These are phyloP conservation scores for Globisporangium solare DNA, from an alignment of 352 stramenopile species.

Conservation along the genomic window DNA sequence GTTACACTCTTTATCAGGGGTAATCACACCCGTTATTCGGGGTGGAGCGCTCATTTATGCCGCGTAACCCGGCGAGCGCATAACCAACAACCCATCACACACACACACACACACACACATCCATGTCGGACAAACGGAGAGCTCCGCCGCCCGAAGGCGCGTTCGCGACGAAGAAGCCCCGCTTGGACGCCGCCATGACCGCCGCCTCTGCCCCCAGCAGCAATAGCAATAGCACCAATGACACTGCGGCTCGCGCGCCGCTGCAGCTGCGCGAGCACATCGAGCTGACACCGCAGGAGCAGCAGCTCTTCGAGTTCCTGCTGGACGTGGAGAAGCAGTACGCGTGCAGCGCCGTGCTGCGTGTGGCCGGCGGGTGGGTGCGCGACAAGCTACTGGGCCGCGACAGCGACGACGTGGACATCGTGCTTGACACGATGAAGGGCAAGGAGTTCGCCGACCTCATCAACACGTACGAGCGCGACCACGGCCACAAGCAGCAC, in stretches of 20 bases:
- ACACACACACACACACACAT: neutral
- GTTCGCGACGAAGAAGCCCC: neutral
- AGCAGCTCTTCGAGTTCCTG: constrained; percentile 62
- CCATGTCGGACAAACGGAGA: neutral
- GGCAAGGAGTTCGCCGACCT: constrained; percentile 91
- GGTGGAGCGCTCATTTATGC: no score
- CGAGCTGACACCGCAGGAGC: constrained; percentile 39
- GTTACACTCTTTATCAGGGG: no score
- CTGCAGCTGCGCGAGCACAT: constrained; percentile 9
- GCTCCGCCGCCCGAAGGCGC: neutral
- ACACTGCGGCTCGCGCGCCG: no score
- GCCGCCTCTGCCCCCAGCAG: no score
- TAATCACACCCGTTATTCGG: no score
- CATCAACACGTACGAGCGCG: constrained; percentile 56
- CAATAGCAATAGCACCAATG: no score
- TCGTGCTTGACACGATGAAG: constrained; percentile 95
- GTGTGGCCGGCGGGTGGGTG: constrained; percentile 99
- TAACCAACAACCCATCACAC: neutral
- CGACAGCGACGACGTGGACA: constrained; percentile 95
- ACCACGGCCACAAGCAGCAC: constrained; percentile 43
- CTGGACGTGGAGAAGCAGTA: constrained; percentile 54
- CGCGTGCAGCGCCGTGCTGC: constrained; percentile 69
- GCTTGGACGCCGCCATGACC: no score
- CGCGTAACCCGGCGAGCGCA: no score
- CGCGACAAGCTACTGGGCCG: constrained; percentile 94